Percentiles rank a stretch among this genome's conserved stretches.
Conservation (phyloP, 306 rosid species). For the Carpinus viminea region DNA sequence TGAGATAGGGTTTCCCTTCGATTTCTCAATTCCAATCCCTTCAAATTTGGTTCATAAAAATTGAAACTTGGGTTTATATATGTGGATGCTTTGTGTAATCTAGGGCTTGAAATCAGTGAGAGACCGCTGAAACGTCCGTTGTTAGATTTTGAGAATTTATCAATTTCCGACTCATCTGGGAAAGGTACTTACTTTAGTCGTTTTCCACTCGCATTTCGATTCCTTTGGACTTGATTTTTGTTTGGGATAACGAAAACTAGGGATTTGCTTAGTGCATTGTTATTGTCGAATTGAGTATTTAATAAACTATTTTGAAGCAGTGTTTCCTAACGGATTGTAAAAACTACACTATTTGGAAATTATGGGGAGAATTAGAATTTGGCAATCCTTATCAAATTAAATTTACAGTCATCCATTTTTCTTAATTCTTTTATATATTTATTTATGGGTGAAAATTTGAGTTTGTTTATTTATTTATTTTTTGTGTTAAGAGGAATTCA, state of each 20-base stretch:
- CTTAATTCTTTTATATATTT: constrained; percentile 7
- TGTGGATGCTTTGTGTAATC: constrained; percentile 10
- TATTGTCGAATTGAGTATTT: neutral
- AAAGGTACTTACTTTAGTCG: constrained; percentile 48
- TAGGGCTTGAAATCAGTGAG: constrained; percentile 89
- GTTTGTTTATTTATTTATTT: constrained; percentile 15
- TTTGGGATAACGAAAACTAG: neutral
- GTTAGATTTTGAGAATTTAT: constrained; percentile 69
- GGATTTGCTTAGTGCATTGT: neutral
- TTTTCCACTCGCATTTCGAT: constrained; percentile 8
- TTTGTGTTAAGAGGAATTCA: constrained; percentile 51
- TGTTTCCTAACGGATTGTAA: neutral
- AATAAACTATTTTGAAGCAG: neutral
- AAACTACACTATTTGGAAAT: neutral
- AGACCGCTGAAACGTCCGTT: constrained; percentile 79
- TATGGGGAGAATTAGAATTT: neutral
- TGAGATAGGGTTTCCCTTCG: constrained; percentile 26
- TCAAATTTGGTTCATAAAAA: neutral
- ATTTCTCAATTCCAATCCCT: neutral
- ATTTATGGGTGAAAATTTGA: constrained; percentile 10
- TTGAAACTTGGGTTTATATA: neutral
- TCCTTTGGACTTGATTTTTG: neutral
- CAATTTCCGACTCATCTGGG: constrained; percentile 48
- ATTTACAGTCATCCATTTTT: neutral
- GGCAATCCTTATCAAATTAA: neutral